phyloP scores from a whole-genome alignment of 257 asterid genomes.

The Gardenia jasminoides region DNA sequence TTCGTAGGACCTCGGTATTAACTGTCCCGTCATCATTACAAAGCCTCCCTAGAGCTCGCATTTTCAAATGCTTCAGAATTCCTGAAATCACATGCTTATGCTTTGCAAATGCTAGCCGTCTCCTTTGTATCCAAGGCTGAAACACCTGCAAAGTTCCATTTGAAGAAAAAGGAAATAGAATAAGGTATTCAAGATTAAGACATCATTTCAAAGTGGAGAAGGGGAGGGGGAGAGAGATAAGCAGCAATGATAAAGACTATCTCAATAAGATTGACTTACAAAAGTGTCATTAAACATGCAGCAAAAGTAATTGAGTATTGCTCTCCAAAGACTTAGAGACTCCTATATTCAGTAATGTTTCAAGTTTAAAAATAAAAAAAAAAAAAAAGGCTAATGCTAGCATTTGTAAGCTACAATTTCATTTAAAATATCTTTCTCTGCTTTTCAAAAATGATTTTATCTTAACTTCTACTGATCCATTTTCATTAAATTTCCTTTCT shows the following conservation, averaged over 20 bases:
- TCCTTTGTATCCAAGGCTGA: constrained; percentile 85
- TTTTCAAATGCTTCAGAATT: constrained; percentile 60
- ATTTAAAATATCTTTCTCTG: neutral
- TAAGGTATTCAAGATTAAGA: neutral
- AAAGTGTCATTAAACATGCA: neutral
- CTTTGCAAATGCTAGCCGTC: constrained; percentile 63
- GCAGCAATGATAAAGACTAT: neutral
- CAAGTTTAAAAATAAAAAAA: neutral
- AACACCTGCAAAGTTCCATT: constrained; percentile 45
- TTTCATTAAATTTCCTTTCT: neutral
- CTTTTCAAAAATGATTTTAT: neutral
- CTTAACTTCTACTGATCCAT: neutral
- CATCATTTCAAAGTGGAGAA: neutral
- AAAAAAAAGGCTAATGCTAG: neutral
- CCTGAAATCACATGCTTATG: constrained; percentile 89
- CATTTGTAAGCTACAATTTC: neutral
- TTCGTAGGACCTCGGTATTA: constrained; percentile 45
- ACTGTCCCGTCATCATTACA: constrained; percentile 60
- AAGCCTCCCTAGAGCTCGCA: constrained; percentile 66
- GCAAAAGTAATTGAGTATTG: neutral
- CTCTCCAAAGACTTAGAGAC: neutral
- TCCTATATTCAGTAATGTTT: neutral
- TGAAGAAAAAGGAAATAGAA: neutral
- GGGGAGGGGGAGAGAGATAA: neutral
- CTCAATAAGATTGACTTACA: neutral